Conservation (phyloP, 2,329 filamentous ascomycete species). For the Botrytis sinoallii region DNA sequence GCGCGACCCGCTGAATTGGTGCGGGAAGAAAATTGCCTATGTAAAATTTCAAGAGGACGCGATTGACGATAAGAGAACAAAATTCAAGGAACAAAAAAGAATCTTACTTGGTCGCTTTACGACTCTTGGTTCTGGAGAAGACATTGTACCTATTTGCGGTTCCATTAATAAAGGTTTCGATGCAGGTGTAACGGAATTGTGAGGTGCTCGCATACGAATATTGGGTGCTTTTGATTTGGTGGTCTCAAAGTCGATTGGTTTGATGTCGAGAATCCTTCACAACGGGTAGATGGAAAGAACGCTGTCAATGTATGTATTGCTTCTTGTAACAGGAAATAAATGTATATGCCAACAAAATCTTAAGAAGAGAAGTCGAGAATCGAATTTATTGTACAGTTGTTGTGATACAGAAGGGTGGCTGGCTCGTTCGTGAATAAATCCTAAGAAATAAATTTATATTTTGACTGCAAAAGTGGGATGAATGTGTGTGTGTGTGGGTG, state of each 20-base stretch:
- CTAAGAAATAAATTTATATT: not conserved
- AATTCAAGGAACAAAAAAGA: not conserved
- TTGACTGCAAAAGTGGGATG: not conserved
- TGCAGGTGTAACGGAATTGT: not conserved
- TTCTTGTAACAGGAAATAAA: not conserved
- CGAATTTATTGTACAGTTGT: not conserved
- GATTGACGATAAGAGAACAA: not conserved
- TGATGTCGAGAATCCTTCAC: not conserved
- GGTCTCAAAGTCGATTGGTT: not conserved
- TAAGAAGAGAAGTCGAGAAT: not conserved
- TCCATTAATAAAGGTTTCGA: constrained; percentile 13
- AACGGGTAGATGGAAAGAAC: not conserved
- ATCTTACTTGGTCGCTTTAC: constrained; percentile 37
- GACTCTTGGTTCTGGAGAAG: constrained; percentile 31
- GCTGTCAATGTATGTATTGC: not conserved
- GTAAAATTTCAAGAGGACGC: not conserved
- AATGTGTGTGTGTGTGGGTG: not conserved
- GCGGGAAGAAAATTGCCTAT: not conserved
- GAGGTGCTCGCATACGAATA: constrained; percentile 6
- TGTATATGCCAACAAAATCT: not conserved
- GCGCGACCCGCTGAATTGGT: constrained; percentile 8
- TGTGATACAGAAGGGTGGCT: not conserved
- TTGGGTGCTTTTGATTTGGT: not conserved
- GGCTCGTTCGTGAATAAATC: not conserved
- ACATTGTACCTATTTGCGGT: constrained; percentile 21